A percentile compares a stretch with the other conserved stretches of the same genome.
Evolutionary conservation across 345 rosid species (phyloP).

Genomic region (Brassica napus): Da-Ae NC_063451.1:33274001-33274500

Average conservation of each 20-base stretch:
- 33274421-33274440: constrained; percentile 49
- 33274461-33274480: background rate
- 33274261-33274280: constrained; percentile 99
- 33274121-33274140: constrained; percentile 55
- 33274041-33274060: constrained; percentile 75
- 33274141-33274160: constrained; percentile 85
- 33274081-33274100: constrained; percentile 33
- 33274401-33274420: constrained; percentile 83
- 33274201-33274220: background rate
- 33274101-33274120: constrained; percentile 41
- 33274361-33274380: constrained; percentile 99
- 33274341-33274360: constrained; percentile 8
- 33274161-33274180: constrained; percentile 58
- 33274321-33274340: constrained; percentile 1
- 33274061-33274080: constrained; percentile 61
- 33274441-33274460: background rate
- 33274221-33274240: constrained; percentile 46
- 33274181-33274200: background rate
- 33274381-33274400: constrained; percentile 95
- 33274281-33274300: constrained; percentile 54
- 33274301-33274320: background rate
- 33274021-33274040: constrained; percentile 98
- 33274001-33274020: constrained; percentile 72
- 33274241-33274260: constrained; percentile 85
- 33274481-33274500: background rate